Base-by-base conservation (phyloP, 208 protist genomes). In the Crithidia sp. region DNA sequence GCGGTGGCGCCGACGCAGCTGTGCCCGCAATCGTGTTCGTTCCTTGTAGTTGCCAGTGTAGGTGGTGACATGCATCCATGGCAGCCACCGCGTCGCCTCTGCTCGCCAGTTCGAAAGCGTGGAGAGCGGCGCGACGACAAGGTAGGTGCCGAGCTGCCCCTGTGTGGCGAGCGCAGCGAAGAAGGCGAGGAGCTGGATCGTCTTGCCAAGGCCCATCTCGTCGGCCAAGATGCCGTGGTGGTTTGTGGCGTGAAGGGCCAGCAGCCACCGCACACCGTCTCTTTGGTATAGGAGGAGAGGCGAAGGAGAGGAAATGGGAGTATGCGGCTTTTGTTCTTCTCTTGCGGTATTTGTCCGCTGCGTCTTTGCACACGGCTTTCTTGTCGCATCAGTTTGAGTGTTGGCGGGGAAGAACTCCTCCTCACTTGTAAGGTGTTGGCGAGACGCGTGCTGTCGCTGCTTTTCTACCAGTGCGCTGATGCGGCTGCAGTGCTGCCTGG, bases 141-240 rank as follows among this genome's bases (percentile, higher is more conserved):
- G 65, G 43, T 79, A 83, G 8, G 96, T 91, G 9, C 93, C 92
- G 17, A 76, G 60, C 9, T 92, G n/a, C 19, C 88, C 65, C 4
- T 79, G 61, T 13, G 77, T 74, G n/a, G 87, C 67, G n/a, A 99
- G 78, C 0, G 85, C 85, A 5, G 85, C 79, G 10, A 99, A 69
- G 74, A 99, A 98, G 8, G 89, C 71, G 4, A 90, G 79, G 37
- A 98, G 73, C 65, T 99, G 96, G 13, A 99, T 79, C 4, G 98
- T 99, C 85, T 99, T 99, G n/a, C 95, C 93, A 44, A 98, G 89
- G 3, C 93, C 90, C 88, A 98, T 98, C 67, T 99, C 97, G 81
- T 99, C 97, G 13, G 95, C 98, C n/a, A 98, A 40, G 50, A 99
- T 98, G 37, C 97, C 97, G 57, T 74, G 67, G 8, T 79, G 77